Percentiles rank a stretch among this genome's conserved stretches.
Evolutionary conservation across 140 eudicot genomes (phyloP).

Genomic region (Senecio squalidus): DNA sequence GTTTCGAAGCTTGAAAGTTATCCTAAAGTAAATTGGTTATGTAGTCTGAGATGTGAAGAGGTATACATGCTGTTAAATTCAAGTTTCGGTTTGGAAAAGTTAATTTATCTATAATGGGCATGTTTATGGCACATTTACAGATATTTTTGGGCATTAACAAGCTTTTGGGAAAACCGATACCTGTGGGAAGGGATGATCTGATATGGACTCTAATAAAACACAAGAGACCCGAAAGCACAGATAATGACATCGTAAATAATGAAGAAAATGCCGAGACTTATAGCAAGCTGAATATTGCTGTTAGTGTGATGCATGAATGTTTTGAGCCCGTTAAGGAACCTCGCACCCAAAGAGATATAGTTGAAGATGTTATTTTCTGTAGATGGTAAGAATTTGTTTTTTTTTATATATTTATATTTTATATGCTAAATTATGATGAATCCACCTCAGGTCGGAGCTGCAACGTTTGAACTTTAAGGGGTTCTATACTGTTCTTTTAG

Average conservation of each 20-base stretch:
- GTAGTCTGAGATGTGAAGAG: conserved; percentile 60
- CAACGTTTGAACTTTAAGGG: conserved; percentile 72
- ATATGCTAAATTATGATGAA: not conserved
- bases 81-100: too few species aligned
- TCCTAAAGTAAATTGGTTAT: conserved; percentile 61
- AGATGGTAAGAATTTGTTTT: conserved; percentile 40
- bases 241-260: conserved; percentile 20
- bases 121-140: conserved; percentile 55
- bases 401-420: not conserved
- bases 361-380: conserved; percentile 73
- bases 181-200: conserved; percentile 53
- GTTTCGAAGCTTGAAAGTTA: conserved; percentile 14
- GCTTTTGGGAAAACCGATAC: conserved; percentile 61
- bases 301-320: conserved; percentile 79
- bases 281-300: conserved; percentile 66
- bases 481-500: conserved; percentile 61
- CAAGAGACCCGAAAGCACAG: conserved; percentile 23
- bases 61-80: conserved; percentile 29
- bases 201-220: conserved; percentile 74
- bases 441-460: conserved; percentile 53
- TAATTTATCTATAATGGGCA: too few species aligned
- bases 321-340: conserved; percentile 77
- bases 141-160: conserved; percentile 50
- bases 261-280: conserved; percentile 44
- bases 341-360: conserved; percentile 55